Evolutionary conservation across 768 basidiomycete genomes (phyloP).

Genomic region (Pleurotus djamor): DNA sequence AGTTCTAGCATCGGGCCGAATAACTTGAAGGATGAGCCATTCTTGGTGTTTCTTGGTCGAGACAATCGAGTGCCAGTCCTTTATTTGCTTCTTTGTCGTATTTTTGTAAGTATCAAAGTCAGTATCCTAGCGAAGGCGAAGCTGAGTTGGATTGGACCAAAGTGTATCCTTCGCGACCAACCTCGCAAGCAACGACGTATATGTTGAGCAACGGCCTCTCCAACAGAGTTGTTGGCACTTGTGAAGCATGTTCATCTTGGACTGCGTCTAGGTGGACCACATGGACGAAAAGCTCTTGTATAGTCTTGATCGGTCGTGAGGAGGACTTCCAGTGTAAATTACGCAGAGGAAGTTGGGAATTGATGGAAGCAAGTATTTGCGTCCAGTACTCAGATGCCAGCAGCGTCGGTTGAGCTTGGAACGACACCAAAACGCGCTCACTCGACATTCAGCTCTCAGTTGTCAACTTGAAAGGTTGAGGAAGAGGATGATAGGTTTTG

Average conservation of each 20-base stretch:
- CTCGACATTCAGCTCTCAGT: conserved; percentile 10
- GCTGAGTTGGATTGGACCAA: conserved; percentile 1
- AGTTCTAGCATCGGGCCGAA: conserved; percentile 65
- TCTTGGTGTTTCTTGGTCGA: conserved; percentile 79
- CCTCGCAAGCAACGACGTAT: conserved; percentile 88
- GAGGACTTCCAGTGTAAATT: conserved; percentile 92
- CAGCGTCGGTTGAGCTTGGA: conserved; percentile 60
- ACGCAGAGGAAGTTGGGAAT: conserved; percentile 78
- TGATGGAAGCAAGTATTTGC: conserved; percentile 61
- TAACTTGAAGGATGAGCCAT: conserved; percentile 89
- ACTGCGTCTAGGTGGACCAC: conserved; percentile 66
- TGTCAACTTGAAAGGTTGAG: neutral
- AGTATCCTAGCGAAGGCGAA: conserved; percentile 38
- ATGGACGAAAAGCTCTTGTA: conserved; percentile 83
- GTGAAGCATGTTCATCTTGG: conserved; percentile 73
- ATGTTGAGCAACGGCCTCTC: conserved; percentile 88
- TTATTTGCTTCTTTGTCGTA: conserved; percentile 80
- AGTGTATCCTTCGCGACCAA: conserved; percentile 26
- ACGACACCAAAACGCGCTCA: conserved; percentile 65
- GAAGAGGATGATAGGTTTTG: neutral
- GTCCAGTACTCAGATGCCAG: conserved; percentile 72
- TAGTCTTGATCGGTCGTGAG: conserved; percentile 73
- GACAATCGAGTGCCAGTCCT: conserved; percentile 82
- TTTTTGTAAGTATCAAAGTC: conserved; percentile 77
- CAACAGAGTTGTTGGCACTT: conserved; percentile 73